These are phyloP conservation scores for Populus euphratica DNA, from an alignment of 345 rosid genomes.

Conservation along the genomic window DNA sequence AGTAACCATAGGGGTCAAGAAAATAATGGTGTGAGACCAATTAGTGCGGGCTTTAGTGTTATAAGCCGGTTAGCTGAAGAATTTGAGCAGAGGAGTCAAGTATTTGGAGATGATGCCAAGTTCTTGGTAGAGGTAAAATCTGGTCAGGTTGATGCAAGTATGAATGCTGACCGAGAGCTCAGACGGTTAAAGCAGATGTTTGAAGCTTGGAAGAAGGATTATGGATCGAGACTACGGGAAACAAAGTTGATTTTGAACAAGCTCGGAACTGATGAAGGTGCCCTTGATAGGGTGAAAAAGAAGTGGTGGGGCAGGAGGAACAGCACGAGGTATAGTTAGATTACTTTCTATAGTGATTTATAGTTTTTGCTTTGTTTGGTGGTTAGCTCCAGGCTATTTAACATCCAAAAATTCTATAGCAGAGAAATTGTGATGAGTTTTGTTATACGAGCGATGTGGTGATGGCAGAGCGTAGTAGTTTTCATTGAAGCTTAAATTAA, in stretches of 20 bases:
- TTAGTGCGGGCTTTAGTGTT: constrained; percentile 80
- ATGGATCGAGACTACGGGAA: constrained; percentile 71
- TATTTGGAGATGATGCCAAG: constrained; percentile 91
- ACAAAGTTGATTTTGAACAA: constrained; percentile 80
- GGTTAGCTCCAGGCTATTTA: constrained; percentile 5
- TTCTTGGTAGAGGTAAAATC: constrained; percentile 96
- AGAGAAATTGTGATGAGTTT: not conserved
- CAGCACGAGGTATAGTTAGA: constrained; percentile 60
- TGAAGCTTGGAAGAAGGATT: constrained; percentile 97
- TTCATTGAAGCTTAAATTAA: not conserved
- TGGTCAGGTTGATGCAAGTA: constrained; percentile 89
- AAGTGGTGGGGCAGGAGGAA: constrained; percentile 99
- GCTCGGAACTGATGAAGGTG: constrained; percentile 79
- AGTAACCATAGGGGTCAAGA: constrained; percentile 55
- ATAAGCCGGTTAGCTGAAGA: constrained; percentile 89
- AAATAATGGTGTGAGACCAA: constrained; percentile 72
- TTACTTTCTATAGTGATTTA: not conserved
- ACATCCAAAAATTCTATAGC: not conserved
- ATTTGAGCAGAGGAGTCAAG: constrained; percentile 93
- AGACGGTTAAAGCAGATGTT: constrained; percentile 90
- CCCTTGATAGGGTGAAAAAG: constrained; percentile 63
- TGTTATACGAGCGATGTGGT: not conserved
- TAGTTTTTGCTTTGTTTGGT: constrained; percentile 7
- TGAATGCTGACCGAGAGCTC: constrained; percentile 86
- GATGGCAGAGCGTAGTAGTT: not conserved